Evolutionary conservation across 2,329 filamentous ascomycete species (phyloP).

Genomic region (Hymenoscyphus salicellus): DNA sequence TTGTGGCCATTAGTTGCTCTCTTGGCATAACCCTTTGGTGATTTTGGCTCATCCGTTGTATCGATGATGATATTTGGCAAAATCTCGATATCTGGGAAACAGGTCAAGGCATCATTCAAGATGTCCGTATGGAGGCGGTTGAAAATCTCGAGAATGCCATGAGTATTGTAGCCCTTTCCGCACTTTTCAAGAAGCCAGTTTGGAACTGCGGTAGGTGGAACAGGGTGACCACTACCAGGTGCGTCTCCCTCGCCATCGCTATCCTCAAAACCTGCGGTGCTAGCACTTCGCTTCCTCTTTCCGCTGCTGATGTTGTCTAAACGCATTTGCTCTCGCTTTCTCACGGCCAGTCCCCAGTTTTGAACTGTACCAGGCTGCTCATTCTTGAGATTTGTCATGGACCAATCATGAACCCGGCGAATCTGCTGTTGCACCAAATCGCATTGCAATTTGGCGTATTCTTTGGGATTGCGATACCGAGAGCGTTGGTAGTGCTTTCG

Average conservation of each 20-base stretch:
- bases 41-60: conserved; percentile 27
- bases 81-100: conserved; percentile 42
- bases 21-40: conserved; percentile 33
- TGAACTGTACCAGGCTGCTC: conserved; percentile 46
- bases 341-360: conserved; percentile 60
- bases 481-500: conserved; percentile 79
- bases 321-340: conserved; percentile 63
- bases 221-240: conserved; percentile 21
- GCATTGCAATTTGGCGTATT: conserved; percentile 61
- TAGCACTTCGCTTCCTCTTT: conserved; percentile 30
- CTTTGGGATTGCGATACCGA: conserved; percentile 62
- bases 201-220: conserved; percentile 36
- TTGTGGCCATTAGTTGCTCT: conserved; percentile 28
- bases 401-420: conserved; percentile 61
- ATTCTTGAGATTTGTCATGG: conserved; percentile 44
- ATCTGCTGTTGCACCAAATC: conserved; percentile 63
- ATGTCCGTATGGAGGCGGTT: conserved; percentile 38
- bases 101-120: conserved; percentile 35
- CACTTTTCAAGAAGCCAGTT: conserved; percentile 34
- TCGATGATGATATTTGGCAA: conserved; percentile 38
- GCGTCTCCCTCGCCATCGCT: conserved; percentile 29
- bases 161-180: conserved; percentile 36
- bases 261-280: conserved; percentile 25
- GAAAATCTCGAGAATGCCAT: conserved; percentile 39
- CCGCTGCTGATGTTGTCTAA: conserved; percentile 42